Percentiles rank a stretch among this genome's conserved stretches.
Evolutionary conservation across 805 yeast genomes (phyloP).

Genomic region (Dipodascus geniculatus): DNA sequence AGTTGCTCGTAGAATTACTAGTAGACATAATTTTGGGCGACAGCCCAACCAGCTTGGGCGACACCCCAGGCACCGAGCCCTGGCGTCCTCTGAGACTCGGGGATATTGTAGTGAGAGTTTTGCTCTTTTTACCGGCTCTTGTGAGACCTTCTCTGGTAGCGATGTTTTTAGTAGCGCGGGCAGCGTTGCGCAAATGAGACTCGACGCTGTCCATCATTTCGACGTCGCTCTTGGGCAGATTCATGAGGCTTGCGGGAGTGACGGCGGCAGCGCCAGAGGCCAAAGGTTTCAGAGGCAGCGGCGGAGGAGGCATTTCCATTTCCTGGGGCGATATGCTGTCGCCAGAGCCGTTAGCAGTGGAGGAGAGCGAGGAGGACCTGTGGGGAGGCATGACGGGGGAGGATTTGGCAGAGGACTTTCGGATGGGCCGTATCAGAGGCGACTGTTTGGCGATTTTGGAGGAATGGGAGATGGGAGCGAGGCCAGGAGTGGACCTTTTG

Average conservation of each 20-base stretch:
- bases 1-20: constrained; percentile 1
- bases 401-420: constrained; percentile 5
- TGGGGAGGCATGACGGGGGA: constrained; percentile 18
- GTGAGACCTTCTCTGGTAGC: constrained; percentile 3
- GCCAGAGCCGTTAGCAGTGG: background rate
- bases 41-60: constrained; percentile 5
- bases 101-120: constrained; percentile 3
- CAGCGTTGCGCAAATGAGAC: constrained; percentile 14
- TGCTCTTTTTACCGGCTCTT: background rate
- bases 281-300: constrained; percentile 3
- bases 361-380: background rate
- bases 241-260: constrained; percentile 25
- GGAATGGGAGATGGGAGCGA: background rate
- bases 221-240: constrained; percentile 18
- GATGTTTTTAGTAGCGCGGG: constrained; percentile 12
- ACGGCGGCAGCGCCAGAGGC: constrained; percentile 9
- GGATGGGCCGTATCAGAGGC: constrained; percentile 9
- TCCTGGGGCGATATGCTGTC: constrained; percentile 1
- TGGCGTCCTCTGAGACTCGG: constrained; percentile 5
- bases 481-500: background rate
- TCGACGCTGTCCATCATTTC: constrained; percentile 5
- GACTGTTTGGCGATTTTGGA: constrained; percentile 11
- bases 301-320: constrained; percentile 14
- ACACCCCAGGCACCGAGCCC: constrained; percentile 8
- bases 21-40: background rate